Evolutionary conservation across 106 monocot genomes (phyloP).

Genomic region (Dendrobium huoshanense): DNA sequence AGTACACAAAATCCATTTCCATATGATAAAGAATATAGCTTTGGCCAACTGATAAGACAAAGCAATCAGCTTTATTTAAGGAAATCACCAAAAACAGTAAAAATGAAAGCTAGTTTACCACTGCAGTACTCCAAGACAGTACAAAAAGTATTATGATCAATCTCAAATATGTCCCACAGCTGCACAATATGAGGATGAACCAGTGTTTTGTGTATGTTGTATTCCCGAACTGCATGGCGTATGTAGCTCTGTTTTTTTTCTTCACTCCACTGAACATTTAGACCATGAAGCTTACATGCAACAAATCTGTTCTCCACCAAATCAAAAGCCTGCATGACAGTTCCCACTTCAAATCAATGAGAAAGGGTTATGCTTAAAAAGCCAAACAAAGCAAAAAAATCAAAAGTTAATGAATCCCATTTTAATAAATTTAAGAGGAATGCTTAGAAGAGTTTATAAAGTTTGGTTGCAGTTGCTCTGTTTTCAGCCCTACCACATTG

Average conservation of each 20-base stretch:
- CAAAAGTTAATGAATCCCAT: background rate
- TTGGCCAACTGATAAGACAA: background rate
- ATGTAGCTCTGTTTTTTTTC: constrained; percentile 97
- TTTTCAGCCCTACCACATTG: background rate
- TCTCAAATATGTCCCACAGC: constrained; percentile 97
- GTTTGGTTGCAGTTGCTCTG: background rate
- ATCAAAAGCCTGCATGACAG: constrained; percentile 90
- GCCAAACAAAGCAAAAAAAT: background rate
- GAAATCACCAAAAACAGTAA: constrained; percentile 4
- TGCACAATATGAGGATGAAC: constrained; percentile 93
- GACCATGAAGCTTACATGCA: constrained; percentile 95
- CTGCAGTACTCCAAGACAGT: constrained; percentile 95
- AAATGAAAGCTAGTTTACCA: constrained; percentile 42
- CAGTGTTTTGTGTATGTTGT: constrained; percentile 96
- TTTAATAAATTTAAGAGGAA: too few species aligned
- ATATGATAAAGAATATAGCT: background rate
- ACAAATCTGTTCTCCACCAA: constrained; percentile 92
- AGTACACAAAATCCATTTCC: background rate
- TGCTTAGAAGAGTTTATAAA: background rate
- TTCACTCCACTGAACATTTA: constrained; percentile 99
- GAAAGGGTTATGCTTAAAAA: constrained; percentile 20
- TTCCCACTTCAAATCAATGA: constrained; percentile 47
- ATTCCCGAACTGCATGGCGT: constrained; percentile 99
- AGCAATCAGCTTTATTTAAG: background rate
- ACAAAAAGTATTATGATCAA: constrained; percentile 95